Percentiles rank a stretch among this genome's conserved stretches.
Conservation (phyloP, 2,329 filamentous ascomycete genomes). For the Cladosporium halotolerans region DNA sequence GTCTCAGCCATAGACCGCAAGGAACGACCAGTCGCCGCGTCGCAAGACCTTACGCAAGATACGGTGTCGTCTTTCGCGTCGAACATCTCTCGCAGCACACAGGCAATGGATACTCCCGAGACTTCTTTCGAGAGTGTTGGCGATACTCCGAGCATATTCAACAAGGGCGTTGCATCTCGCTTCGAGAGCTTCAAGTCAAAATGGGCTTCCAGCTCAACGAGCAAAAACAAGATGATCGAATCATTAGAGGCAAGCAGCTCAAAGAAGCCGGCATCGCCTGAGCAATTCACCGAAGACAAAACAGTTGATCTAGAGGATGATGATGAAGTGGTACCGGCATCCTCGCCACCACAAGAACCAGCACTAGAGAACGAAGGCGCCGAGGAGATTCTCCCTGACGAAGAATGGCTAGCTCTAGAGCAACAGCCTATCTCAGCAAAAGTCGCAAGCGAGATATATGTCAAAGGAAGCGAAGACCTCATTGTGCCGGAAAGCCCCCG, state of each 20-base stretch:
- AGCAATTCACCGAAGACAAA: too few species aligned
- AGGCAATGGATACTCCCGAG: constrained; percentile 16
- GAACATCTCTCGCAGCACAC: constrained; percentile 11
- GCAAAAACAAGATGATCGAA: neutral
- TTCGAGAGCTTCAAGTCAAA: constrained; percentile 19
- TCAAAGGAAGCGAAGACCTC: constrained; percentile 43
- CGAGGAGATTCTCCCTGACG: constrained; percentile 15
- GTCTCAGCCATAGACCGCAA: neutral
- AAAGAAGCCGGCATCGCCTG: neutral
- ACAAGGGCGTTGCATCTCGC: constrained; percentile 19
- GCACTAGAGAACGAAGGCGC: constrained; percentile 17
- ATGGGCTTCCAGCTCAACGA: constrained; percentile 8
- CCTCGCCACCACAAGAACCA: constrained; percentile 14
- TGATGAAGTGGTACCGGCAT: constrained; percentile 13
- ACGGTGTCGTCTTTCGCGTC: constrained; percentile 9
- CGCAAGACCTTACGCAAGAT: neutral
- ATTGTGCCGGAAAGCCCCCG: constrained; percentile 39
- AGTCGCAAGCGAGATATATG: constrained; percentile 18
- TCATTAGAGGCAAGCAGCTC: neutral
- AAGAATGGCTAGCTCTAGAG: constrained; percentile 23
- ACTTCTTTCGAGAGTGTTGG: constrained; percentile 21
- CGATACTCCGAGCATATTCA: constrained; percentile 18
- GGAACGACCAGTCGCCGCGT: neutral
- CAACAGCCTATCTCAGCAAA: constrained; percentile 11
- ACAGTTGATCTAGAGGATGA: neutral